These are phyloP conservation scores for Penicillium odoratum DNA, from an alignment of 495 filamentous ascomycete species.

Conservation along the genomic window DNA sequence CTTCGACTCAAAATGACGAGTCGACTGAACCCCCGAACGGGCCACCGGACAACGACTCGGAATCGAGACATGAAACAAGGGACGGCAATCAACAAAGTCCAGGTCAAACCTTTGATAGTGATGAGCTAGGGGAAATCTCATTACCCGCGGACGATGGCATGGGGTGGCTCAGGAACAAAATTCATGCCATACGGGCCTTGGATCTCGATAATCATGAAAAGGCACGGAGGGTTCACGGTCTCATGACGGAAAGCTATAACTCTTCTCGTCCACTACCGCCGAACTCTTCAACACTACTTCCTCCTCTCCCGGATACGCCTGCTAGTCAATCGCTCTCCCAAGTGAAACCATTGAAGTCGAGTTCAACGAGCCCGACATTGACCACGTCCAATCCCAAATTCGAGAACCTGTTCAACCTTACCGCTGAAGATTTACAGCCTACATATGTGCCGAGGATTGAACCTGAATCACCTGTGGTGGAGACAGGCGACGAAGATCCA, in stretches of 20 bases:
- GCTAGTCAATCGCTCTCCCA: slow-evolving; percentile 33
- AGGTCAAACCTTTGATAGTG: slow-evolving; percentile 15
- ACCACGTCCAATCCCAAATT: slow-evolving; percentile 30
- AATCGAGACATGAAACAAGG: slow-evolving; percentile 1
- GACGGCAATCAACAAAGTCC: slow-evolving; percentile 2
- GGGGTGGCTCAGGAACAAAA: slow-evolving; percentile 68
- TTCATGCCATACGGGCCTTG: slow-evolving; percentile 69
- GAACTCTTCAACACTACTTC: slow-evolving; percentile 22
- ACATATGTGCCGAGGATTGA: slow-evolving; percentile 62
- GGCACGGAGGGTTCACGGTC: slow-evolving; percentile 76
- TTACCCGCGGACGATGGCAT: slow-evolving; percentile 95
- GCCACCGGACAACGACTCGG: slow-evolving; percentile 2
- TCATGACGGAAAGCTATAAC: slow-evolving; percentile 81
- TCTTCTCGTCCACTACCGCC: slow-evolving; percentile 38
- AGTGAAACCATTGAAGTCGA: slow-evolving; percentile 29
- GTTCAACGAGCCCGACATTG: slow-evolving; percentile 30
- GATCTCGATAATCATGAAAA: slow-evolving; percentile 69
- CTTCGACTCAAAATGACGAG: background rate
- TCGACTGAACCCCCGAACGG: slow-evolving; percentile 3
- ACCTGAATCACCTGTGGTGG: slow-evolving; percentile 38
- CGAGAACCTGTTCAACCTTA: slow-evolving; percentile 65
- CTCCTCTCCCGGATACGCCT: slow-evolving; percentile 37
- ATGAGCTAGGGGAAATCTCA: slow-evolving; percentile 27
- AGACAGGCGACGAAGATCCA: slow-evolving; percentile 39
- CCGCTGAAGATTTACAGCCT: slow-evolving; percentile 66